These are phyloP conservation scores for Hymenoscyphus infarciens DNA, from an alignment of 2,329 filamentous ascomycete species.

Conservation along the genomic window DNA sequence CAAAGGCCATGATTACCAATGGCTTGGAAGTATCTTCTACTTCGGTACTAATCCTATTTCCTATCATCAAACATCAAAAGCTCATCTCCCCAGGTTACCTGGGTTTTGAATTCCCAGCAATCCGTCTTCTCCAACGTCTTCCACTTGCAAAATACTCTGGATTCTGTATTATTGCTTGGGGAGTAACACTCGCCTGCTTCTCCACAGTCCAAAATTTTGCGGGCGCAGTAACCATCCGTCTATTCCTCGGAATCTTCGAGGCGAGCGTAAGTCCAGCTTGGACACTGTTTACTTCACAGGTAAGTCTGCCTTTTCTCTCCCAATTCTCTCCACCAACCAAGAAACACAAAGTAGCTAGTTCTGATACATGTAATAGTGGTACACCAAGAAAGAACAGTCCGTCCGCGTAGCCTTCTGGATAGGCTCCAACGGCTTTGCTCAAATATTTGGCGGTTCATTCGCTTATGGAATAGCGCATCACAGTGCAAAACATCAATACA, in stretches of 20 bases:
- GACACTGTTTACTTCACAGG: neutral
- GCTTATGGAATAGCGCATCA: slow-evolving; percentile 59
- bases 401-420: slow-evolving; percentile 64
- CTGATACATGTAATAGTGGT: slow-evolving; percentile 67
- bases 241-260: slow-evolving; percentile 66
- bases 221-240: slow-evolving; percentile 60
- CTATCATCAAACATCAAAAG: too few species aligned
- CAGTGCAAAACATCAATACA: slow-evolving; percentile 46
- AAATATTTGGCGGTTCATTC: slow-evolving; percentile 59
- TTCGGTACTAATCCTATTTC: slow-evolving; percentile 34
- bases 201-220: slow-evolving; percentile 58
- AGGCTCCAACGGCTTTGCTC: slow-evolving; percentile 61
- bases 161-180: slow-evolving; percentile 59
- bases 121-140: slow-evolving; percentile 44
- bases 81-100: slow-evolving; percentile 19
- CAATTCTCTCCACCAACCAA: too few species aligned
- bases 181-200: slow-evolving; percentile 56
- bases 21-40: slow-evolving; percentile 45
- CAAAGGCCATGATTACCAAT: slow-evolving; percentile 40
- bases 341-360: slow-evolving; percentile 46
- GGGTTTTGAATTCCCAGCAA: slow-evolving; percentile 33
- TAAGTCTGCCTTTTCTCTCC: neutral
- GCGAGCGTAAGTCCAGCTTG: slow-evolving; percentile 59
- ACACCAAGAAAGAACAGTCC: slow-evolving; percentile 66
- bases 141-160: slow-evolving; percentile 63